These are phyloP conservation scores for Globisporangium splendens DNA, from an alignment of 352 stramenopile species.

Conservation along the genomic window DNA sequence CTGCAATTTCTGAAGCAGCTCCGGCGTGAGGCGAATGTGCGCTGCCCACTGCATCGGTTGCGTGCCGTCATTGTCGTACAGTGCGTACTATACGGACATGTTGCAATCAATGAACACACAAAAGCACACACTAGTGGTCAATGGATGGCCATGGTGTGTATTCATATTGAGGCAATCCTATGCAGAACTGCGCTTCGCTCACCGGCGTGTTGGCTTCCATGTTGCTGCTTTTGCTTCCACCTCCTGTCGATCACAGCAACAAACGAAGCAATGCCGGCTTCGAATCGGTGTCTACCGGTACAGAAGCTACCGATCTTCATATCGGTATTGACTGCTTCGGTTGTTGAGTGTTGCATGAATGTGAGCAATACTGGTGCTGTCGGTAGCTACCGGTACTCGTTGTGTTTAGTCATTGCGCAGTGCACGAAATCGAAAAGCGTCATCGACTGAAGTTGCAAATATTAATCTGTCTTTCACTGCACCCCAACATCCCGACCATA, in stretches of 20 bases:
- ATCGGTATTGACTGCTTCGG: too few relatives aligned
- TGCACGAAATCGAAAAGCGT: not conserved
- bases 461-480: not conserved
- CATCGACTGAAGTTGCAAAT: not conserved
- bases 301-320: too few relatives aligned
- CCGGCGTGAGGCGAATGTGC: slow-evolving; percentile 69
- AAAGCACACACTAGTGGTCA: not conserved
- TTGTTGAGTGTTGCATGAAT: too few relatives aligned
- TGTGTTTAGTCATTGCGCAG: not conserved
- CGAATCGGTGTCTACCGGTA: not conserved
- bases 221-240: not conserved
- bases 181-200: not conserved
- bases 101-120: not conserved
- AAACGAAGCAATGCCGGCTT: not conserved
- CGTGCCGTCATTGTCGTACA: slow-evolving; percentile 48
- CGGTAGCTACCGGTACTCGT: too few relatives aligned
- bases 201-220: slow-evolving; percentile 16
- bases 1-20: slow-evolving; percentile 62
- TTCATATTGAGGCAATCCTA: too few relatives aligned
- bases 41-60: slow-evolving; percentile 48
- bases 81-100: slow-evolving; percentile 43
- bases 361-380: too few relatives aligned
- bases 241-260: not conserved
- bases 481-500: not conserved
- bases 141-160: not conserved